Evolutionary conservation across 2,329 filamentous ascomycete genomes (phyloP), one percentile per base, ranked within the genome.

Genomic region (Neofusicoccum kwambonambiense): DNA sequence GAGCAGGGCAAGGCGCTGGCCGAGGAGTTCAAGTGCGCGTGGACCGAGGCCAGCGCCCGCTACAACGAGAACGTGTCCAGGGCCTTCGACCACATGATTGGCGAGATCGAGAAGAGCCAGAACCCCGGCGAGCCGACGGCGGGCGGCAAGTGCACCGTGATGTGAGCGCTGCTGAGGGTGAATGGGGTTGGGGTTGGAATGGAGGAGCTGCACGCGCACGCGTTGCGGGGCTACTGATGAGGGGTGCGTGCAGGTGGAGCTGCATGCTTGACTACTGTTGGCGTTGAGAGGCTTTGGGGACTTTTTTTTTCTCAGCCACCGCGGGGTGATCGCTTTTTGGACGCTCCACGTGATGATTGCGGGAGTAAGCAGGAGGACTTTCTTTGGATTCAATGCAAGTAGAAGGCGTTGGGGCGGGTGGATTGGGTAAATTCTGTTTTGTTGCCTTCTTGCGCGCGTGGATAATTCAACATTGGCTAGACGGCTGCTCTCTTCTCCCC

Each of bases 31-130:
- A 89, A 92, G 68, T 98, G 94, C 79, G 93, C 90, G 42, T 97
- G 92, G 87, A 97, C 93, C 54, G 95, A 99, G 81, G 93, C 95
- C 64, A 96, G 91, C 74, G 95, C 95, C 34, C 87, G 93, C 65
- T 96, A 95, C 79, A 93, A 97, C 77, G 92, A 93, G 81, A 97
- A 98, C 76, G 95, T 99, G 56, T 84, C 85, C 71, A 93, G 92
- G 78, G 92, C 92, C 2, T 99, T 99, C 75, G 94, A 98, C 79
- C 84, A 96, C 68, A 89, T 99, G 82, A 93, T 99, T 72, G 91
- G 86, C 56, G 91, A 98, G 82, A 93, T 99, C 68, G 95, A 99
- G 80, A 96, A 96, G 80, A 89, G 90, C 31, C 91, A 96, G 79
- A 96, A 96, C 75, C 93, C 94, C 1, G 89, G 89, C 72, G 92